Base-by-base conservation (phyloP, 2,329 filamentous ascomycete species). In the Scedosporium boydii region DNA sequence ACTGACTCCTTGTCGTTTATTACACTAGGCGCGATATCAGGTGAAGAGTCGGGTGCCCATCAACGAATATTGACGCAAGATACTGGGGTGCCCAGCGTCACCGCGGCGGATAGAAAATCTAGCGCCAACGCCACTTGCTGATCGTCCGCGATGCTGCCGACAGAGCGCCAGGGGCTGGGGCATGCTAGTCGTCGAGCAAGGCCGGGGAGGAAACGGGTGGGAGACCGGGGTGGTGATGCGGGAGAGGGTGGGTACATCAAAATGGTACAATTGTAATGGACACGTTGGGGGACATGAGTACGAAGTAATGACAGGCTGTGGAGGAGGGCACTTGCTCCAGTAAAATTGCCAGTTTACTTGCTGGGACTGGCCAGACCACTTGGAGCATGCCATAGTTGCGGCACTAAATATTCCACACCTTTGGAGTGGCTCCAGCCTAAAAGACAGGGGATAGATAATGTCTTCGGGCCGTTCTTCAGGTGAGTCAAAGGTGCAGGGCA, bases 401-500 rank as follows among this genome's bases (percentile, higher is more conserved):
- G n/a, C 21, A 44, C 44, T 27, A 26, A 56, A 56, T 51, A 5
- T 51, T 56, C 53, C 44, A 21, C 18, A 12, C n/a, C 44, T 21
- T 48, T 18, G 16, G 18, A 26, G 48, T 53, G 48, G 48, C 23
- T 26, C 23, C 51, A 26, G 21, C n/a, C 51, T 23, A 27, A 23
- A 6, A 14, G 23, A 23, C 51, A 55, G 51, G 51, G 51, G 23
- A 34, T 23, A 58, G 23, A 23, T 34, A n/a, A 26, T 58, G 56
- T 34, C 56, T 60, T 60, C 59, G 59, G 59, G 44, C 59, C 59
- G 34, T 51, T 60, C 23, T 53, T 60, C 59, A 60, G 59, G 59
- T 60, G 59, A 53, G 59, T 21, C 42, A 27, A 60, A 14, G 23
- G 59, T n/a, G 34, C 44, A 23, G 58, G 16, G 38, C 26, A 42